Conservation (phyloP, 768 basidiomycete species). For the Austroboletus eburneus region DNA sequence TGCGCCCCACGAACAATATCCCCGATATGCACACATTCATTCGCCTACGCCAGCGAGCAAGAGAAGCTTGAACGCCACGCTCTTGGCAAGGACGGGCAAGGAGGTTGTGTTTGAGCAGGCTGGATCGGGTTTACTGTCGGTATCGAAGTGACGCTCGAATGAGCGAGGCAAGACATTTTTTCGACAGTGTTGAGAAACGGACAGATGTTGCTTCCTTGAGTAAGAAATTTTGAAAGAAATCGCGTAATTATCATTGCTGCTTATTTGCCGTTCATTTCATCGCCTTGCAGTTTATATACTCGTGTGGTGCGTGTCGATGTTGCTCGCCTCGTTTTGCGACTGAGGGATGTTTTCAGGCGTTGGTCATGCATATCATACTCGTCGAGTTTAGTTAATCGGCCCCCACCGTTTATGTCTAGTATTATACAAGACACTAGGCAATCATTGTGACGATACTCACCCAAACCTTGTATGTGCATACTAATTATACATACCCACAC, state of each 20-base stretch:
- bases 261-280: constrained; percentile 7
- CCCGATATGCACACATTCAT: constrained; percentile 28
- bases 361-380: constrained; percentile 4
- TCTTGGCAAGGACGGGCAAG: constrained; percentile 13
- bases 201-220: too few relatives aligned
- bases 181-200: constrained; percentile 4
- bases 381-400: constrained; percentile 11
- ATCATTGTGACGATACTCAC: constrained; percentile 11
- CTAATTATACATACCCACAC: constrained; percentile 5
- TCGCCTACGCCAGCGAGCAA: constrained; percentile 13
- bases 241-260: constrained; percentile 20
- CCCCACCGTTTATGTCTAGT: constrained; percentile 1
- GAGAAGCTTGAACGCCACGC: constrained; percentile 9
- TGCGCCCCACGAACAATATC: constrained; percentile 20
- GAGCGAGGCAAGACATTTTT: constrained; percentile 13
- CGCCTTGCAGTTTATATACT: background rate
- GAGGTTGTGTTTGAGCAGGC: constrained; percentile 26
- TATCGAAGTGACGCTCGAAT: constrained; percentile 29
- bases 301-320: constrained; percentile 7
- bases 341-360: background rate
- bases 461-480: constrained; percentile 19
- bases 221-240: too few relatives aligned
- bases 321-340: background rate
- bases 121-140: constrained; percentile 26
- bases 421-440: too few relatives aligned